Base-by-base conservation (phyloP, 306 rosid genomes). In the Prunus mira region DNA sequence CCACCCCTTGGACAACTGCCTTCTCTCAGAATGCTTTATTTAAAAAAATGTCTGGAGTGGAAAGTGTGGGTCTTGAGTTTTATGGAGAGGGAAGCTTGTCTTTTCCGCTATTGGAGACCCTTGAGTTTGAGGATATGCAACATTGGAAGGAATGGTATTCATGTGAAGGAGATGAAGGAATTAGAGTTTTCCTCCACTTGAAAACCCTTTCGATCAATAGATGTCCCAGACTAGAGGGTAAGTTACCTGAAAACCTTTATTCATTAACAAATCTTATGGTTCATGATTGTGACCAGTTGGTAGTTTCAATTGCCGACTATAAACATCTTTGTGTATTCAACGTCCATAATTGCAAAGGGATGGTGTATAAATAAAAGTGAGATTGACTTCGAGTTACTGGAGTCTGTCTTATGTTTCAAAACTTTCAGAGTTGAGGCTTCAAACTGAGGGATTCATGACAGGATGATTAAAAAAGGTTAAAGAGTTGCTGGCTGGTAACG, bases 1-100 rank as follows among this genome's bases (percentile, higher is more conserved):
- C 82, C 84, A 18, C 46, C 30, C 1, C 75, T 85, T 22, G 84
- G 78, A 1, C 60, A 28, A 43, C 28, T 85, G 28, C 80, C 66
- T 56, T 22, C 22, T 18, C 80, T 82, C 1, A 76, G 46, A 12
- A 5, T 43, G 14, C 74, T 82, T 2, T 3, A 15, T 11, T 34
- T 81, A 19, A 12, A 11, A 32, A 24, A 32, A 13, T 71, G 49
- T 3, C 56, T 45, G 3, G 1, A 2, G 41, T 69, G 24, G 68
- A 76, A 15, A 43, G 52, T 51, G 71, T 67, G 1, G 74, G 80
- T 9, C 1, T 0, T 9, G 76, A 77, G 18, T 69, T 77, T 49
- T 60, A 77, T 49, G 75, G 75, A 2, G n/a, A 1, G 9, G 6
- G 15, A 9, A 3, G 7, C 46, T 28, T 9, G 0, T 10, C 19